phyloP scores from a whole-genome alignment of 2,329 filamentous ascomycete species.

The Colletotrichum plurivorum region DNA sequence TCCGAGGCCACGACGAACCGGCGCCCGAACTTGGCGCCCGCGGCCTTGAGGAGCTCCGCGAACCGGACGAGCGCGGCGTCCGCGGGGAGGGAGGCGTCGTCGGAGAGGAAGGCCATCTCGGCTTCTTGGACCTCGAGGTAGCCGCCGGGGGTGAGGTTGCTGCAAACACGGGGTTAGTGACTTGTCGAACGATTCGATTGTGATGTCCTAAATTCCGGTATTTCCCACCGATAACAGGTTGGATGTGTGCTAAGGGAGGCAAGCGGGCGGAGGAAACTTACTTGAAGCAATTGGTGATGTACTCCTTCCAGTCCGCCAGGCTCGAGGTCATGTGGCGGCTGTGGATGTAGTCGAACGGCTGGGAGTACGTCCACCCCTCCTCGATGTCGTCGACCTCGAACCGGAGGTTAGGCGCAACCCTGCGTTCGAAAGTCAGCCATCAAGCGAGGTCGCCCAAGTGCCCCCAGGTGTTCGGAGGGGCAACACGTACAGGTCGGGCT shows the following conservation, averaged over 20 bases:
- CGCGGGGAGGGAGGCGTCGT: background rate
- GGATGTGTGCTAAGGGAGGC: background rate
- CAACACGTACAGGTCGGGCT: constrained; percentile 47
- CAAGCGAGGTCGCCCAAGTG: background rate
- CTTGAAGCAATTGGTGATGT: constrained; percentile 53
- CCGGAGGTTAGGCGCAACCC: constrained; percentile 58
- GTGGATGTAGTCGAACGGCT: constrained; percentile 52
- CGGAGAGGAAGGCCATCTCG: background rate
- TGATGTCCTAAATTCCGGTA: too few relatives aligned
- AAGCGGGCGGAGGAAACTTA: background rate
- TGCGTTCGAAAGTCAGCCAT: constrained; percentile 43
- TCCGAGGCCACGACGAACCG: background rate
- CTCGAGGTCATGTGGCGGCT: constrained; percentile 7
- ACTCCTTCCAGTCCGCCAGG: constrained; percentile 50
- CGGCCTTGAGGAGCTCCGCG: background rate
- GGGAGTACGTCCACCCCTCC: constrained; percentile 49
- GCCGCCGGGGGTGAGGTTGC: background rate
- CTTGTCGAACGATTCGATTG: too few relatives aligned
- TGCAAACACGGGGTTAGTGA: background rate
- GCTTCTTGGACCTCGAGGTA: constrained; percentile 8
- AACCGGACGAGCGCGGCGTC: background rate
- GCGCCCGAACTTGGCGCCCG: background rate
- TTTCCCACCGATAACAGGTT: background rate
- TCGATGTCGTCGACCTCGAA: constrained; percentile 58
- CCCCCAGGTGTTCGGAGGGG: too few relatives aligned